phyloP scores from a whole-genome alignment of 1,284 basidiomycete species.

The Apiotrichum porosum region DNA sequence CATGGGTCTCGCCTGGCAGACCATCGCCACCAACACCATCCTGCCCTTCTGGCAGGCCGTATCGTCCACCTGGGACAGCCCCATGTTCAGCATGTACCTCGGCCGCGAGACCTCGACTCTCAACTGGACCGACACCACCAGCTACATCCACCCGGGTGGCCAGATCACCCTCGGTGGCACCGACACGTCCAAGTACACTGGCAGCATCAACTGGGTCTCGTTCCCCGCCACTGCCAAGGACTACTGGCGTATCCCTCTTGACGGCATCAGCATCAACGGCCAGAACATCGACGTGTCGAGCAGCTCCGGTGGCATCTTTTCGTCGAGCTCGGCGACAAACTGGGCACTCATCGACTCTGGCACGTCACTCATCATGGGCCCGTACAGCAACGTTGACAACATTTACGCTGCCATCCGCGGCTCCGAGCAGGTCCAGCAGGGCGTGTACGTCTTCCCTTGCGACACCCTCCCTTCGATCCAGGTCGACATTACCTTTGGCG shows the following conservation, averaged over 20 bases:
- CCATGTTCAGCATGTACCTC: not conserved
- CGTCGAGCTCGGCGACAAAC: not conserved
- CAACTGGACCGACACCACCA: not conserved
- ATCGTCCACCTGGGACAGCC: not conserved
- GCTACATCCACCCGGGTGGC: not conserved
- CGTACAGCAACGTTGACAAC: conserved; percentile 7
- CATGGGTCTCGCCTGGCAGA: not conserved
- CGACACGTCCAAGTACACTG: not conserved
- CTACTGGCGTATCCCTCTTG: conserved; percentile 4
- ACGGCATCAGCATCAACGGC: conserved; percentile 7
- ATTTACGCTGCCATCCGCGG: conserved; percentile 17
- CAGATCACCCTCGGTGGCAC: not conserved
- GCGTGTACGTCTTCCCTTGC: not conserved
- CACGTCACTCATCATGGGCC: conserved; percentile 24
- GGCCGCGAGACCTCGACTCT: not conserved
- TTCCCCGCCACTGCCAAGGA: conserved; percentile 46
- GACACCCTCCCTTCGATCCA: conserved; percentile 1
- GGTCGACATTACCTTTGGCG: not conserved
- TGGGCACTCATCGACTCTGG: conserved; percentile 13
- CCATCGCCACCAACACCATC: not conserved
- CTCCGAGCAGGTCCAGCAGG: conserved; percentile 3
- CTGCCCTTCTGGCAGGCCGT: not conserved
- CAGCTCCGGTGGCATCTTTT: not conserved
- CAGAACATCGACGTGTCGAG: not conserved
- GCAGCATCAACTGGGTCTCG: conserved; percentile 62